These are phyloP conservation scores for Kurtzmaniella quercitrusa DNA, from an alignment of 1,139 yeast species.

Conservation along the genomic window DNA sequence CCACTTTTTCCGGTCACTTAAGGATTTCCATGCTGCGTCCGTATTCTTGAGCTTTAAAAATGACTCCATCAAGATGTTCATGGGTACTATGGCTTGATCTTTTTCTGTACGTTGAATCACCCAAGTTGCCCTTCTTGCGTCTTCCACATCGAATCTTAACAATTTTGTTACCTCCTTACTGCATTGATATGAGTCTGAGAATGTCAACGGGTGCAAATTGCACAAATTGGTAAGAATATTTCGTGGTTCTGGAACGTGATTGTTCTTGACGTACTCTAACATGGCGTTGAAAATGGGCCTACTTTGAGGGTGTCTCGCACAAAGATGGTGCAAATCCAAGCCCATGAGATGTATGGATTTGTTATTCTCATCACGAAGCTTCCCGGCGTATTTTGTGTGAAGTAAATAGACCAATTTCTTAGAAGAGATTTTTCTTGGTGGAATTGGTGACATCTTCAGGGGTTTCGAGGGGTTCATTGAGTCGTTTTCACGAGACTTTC, in stretches of 20 bases:
- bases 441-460: no score
- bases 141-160: constrained; percentile 38
- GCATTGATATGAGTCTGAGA: constrained; percentile 36
- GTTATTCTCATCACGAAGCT: constrained; percentile 18
- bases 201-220: not conserved
- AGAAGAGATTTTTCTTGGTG: not conserved
- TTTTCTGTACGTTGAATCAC: constrained; percentile 35
- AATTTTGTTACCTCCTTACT: constrained; percentile 50
- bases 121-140: constrained; percentile 47
- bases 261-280: constrained; percentile 13
- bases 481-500: no score
- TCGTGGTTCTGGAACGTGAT: not conserved
- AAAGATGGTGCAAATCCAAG: constrained; percentile 20
- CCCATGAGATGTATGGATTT: constrained; percentile 14
- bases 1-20: constrained; percentile 57
- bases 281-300: constrained; percentile 27
- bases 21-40: constrained; percentile 42
- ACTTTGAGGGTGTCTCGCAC: constrained; percentile 18
- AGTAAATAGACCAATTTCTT: not conserved
- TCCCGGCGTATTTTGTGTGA: not conserved
- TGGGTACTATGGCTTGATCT: constrained; percentile 50
- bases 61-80: constrained; percentile 55
- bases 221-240: not conserved
- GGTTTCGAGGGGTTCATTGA: no score
- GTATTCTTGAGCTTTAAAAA: constrained; percentile 38